Base-by-base conservation (phyloP, 345 rosid species). In the Citrus medica region DNA sequence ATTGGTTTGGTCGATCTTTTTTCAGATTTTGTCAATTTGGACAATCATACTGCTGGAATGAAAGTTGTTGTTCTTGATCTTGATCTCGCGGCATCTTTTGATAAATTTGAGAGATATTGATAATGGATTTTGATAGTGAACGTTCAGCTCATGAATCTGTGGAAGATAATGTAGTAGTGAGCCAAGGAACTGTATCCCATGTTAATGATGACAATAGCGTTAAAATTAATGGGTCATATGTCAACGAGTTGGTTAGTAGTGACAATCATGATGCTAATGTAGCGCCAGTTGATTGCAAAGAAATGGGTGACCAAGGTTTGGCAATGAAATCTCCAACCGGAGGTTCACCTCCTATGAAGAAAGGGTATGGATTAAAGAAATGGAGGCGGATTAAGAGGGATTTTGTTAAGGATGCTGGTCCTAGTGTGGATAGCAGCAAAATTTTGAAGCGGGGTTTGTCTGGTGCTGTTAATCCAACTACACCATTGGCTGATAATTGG, bases 341-440 rank as follows among this genome's bases (percentile, higher is more conserved):
- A 61, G 79, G 74, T 64, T 83, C 86, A n/a, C 70, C 93, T 83
- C 76, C 85, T 14, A 21, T 81, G 0, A 16, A 76, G 16, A 95
- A 88, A 76, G 94, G 97, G 6, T 85, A 75, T 75, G 98, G 98
- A 24, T 81, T 95, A 87, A 92, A 83, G 87, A 93, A 92, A 83
- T 91, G 99, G 99, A 87, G 86, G 87, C 85, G 99, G 51, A 78
- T 92, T 70, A 91, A 79, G 87, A 86, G 98, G 83, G 90, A 84
- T 61, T 65, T 83, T 78, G 85, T 82, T 55, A 89, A 88, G 84
- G 97, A 89, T 86, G 70, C 67, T 42, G 79, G 79, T 73, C 72
- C 82, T 24, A 71, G 40, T 63, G 67, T 71, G 55, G 95, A 92
- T 71, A 80, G 62, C 59, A 67, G 90, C 80, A 91, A 88, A 81